Evolutionary conservation across 495 filamentous ascomycete genomes (phyloP), one percentile per base, ranked within the genome.

Genomic region (Aspergillus biplanus): DNA sequence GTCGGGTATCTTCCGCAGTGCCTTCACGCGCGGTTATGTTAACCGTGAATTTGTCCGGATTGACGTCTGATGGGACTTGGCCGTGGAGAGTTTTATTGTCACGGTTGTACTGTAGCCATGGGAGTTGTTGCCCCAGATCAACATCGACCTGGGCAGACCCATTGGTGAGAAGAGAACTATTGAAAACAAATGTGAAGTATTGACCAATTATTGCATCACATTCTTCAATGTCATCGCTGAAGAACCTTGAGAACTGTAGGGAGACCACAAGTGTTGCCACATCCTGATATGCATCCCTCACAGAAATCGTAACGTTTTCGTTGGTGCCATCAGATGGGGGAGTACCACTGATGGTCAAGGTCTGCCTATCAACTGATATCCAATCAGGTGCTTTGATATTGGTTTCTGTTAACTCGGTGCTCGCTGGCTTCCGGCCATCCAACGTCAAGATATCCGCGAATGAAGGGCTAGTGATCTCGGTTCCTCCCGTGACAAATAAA

Each of bases 91-190:
- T 81, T 61, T 82, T 72, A 44, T 82, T 85, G 9, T 68, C 70
- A 11, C 82, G 54, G 65, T 90, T 84, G 64, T 91, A 91, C 2
- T 75, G 78, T 9, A 95, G 76, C 93, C 92, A 97, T 13, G 84
- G 71, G 7, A 80, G 72, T 2, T 86, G 67, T 3, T 80, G 63
- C 18, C 75, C 79, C n/a, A 84, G 65, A 49, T 84, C 72, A 2
- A 90, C 73, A 12, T 80, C 80, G 1, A 94, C 67, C 21, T 82
- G 74, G 0, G 85, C 82, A 61, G 85, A 79, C 31, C 76, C 70
- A 9, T 82, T 77, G 32, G 77, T 78, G 12, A 85, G 67, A 18
- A 90, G 65, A 27, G 83, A 83, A 33, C 80, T 71, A 57, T 86
- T 78, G 39, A 97, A 80, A 5, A 83, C 78, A 52, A 90, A 89